Evolutionary conservation across 108 stramenopile genomes (phyloP).

Genomic region (Discostella pseudostelligera): DNA sequence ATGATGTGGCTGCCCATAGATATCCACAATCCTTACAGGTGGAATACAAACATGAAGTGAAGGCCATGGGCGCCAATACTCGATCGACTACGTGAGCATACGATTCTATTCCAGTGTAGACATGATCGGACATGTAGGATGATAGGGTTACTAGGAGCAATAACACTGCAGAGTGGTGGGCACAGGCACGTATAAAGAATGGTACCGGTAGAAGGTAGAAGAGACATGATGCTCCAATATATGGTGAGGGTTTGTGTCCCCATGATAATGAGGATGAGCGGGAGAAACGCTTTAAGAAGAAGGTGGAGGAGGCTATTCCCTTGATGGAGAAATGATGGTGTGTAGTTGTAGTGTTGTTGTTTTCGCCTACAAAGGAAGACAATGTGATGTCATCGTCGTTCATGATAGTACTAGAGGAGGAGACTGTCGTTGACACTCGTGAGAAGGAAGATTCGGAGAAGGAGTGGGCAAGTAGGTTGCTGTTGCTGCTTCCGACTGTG

Average conservation of each 20-base stretch:
- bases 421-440: background rate
- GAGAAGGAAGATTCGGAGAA: background rate
- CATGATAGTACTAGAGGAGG: background rate
- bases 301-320: constrained; percentile 14
- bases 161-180: constrained; percentile 20
- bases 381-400: background rate
- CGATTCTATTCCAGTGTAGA: constrained; percentile 48
- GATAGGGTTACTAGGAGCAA: constrained; percentile 27
- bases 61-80: constrained; percentile 43
- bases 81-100: constrained; percentile 35
- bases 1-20: constrained; percentile 7
- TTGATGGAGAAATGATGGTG: background rate
- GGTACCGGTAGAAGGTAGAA: constrained; percentile 44
- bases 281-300: constrained; percentile 23
- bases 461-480: background rate
- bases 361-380: no score
- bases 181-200: constrained; percentile 22
- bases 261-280: constrained; percentile 42
- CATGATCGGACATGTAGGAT: constrained; percentile 46
- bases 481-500: background rate
- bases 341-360: background rate
- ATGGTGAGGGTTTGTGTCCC: constrained; percentile 41
- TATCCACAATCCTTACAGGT: constrained; percentile 22
- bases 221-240: constrained; percentile 41
- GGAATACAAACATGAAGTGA: constrained; percentile 22